Base-by-base conservation (phyloP, 2,329 filamentous ascomycete species). In the Colletotrichum falcatum region DNA sequence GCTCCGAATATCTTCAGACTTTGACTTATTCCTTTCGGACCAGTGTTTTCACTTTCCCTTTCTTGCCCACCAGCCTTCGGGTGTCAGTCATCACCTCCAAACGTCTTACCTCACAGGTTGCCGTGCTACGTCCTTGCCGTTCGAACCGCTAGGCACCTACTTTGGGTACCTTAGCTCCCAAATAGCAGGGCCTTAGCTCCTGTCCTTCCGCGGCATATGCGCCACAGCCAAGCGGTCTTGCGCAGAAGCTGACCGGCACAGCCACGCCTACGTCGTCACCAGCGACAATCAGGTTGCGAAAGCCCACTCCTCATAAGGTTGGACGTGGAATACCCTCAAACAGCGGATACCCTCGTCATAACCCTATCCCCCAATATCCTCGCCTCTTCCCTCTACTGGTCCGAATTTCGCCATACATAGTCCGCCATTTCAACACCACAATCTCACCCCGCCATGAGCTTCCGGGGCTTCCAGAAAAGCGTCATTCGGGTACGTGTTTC, bases 401-500 rank as follows among this genome's bases (percentile, higher is more conserved):
- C 63, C 49, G 51, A 58, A 59, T 35, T 48, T 48, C n/a, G 48
- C 33, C 26, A 46, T 58, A 37, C 53, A 28, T 71, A 64, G 42
- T 65, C 46, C 44, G 54, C 48, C 53, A 67, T 64, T 72, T 72
- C 60, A 64, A 63, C 59, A 73, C 28, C 61, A 44, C 11, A 61
- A 58, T 35, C n/a, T 49, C 55, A 70, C 71, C 65, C 61, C 78
- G 78, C 64, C 79, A 98, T 99, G 96, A 98, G 95, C 89, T 95
- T 97, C 88, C 97, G 96, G 84, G 96, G 96, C 78, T 94, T 99
- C 78, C 91, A 92, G 81, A 98, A 98, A 87, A 92, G 92, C 85
- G 86, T 97, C 79, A 89, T 90, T 73, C 90, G 96, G 84, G 95
- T 95, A 88, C 73, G 72, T 73, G 60, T 78, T 73, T 75, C 78